Conservation (phyloP, 2,329 filamentous ascomycete species). For the Didymella sp. region DNA sequence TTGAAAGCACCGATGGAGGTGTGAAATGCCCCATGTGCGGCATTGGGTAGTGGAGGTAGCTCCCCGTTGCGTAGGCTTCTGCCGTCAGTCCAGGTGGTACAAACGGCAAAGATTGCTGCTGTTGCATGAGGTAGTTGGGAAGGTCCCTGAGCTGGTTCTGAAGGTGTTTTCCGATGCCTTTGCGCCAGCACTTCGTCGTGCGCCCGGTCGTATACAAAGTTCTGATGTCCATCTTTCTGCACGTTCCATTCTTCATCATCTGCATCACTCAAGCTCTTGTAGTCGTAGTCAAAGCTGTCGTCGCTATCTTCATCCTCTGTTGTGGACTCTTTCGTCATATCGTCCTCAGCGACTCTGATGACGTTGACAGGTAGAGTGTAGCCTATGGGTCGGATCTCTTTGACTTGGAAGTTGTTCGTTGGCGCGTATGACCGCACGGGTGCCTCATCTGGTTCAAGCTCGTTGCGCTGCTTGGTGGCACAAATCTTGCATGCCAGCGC, state of each 20-base stretch:
- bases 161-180: neutral
- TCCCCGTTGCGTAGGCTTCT: neutral
- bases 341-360: neutral
- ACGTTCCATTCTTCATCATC: conserved; percentile 10
- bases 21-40: neutral
- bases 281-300: conserved; percentile 6
- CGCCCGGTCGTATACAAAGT: neutral
- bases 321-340: neutral
- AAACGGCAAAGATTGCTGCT: conserved; percentile 1
- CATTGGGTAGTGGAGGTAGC: neutral
- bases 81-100: neutral
- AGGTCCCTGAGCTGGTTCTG: neutral
- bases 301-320: neutral
- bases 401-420: conserved; percentile 5
- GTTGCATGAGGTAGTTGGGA: neutral
- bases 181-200: neutral
- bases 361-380: neutral
- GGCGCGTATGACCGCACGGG: conserved; percentile 15
- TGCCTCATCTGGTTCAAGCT: conserved; percentile 12
- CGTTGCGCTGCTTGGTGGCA: neutral
- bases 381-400: neutral
- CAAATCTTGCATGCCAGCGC: conserved; percentile 8
- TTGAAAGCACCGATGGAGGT: neutral
- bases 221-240: neutral
- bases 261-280: conserved; percentile 12